Base-by-base conservation (phyloP, 768 basidiomycete genomes). In the Russula virescens region DNA sequence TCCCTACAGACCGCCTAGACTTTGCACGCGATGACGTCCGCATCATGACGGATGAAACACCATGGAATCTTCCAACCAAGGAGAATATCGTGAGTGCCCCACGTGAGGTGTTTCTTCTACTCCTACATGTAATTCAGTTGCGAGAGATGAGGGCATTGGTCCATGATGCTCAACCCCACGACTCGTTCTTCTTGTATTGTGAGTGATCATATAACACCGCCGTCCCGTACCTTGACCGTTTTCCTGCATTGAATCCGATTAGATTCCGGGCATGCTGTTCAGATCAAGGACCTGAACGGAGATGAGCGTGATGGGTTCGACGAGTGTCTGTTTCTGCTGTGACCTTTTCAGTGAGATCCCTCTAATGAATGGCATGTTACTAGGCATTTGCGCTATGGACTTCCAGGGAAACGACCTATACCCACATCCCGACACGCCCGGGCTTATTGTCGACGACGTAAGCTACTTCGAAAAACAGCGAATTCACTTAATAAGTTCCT, bases 191-290 rank as follows among this genome's bases (percentile, higher is more conserved):
- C 8, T 25, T 49, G 6, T 62, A 62, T 19, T 62, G 61, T 56
- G 43, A 0, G 55, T 50, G 40, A 43, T 34, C 13, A 2, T 23
- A 47, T n/a, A n/a, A n/a, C n/a, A 10, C 5, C 38, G 2, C 10
- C 2, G 13, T 5, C n/a, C 43, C 19, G 18, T 16, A 26, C 14
- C 2, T 3, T 21, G 42, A 35, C n/a, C 2, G 0, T 49, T 5
- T 13, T 19, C 21, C 7, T 10, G 18, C 21, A 7, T 23, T 26
- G 5, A 61, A n/a, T 18, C 19, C 16, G 18, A 34, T 23, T 11
- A 62, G 61, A 34, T 11, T 62, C 61, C 1, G 61, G 61, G 1
- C 61, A 62, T 10, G 54, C 47, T n/a, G 2, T 10, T 18, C 54
- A 56, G 19, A 16, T 50, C 3, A 16, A 56, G 16, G 61, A 62